Evolutionary conservation across 352 stramenopile genomes (phyloP).

Genomic region (Phytophthora citricola): DNA sequence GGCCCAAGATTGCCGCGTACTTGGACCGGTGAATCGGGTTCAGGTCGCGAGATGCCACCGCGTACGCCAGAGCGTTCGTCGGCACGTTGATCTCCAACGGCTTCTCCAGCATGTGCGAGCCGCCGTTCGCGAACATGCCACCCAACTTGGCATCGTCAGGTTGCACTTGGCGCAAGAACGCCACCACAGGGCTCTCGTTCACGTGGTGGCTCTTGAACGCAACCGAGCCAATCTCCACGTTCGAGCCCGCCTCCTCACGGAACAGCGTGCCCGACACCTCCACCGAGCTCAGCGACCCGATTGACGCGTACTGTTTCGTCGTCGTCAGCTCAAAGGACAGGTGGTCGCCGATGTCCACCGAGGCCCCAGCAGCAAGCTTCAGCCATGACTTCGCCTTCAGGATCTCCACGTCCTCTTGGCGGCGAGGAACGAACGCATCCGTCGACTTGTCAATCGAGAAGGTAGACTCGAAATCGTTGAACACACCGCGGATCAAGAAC

Average conservation of each 20-base stretch:
- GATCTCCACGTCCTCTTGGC: slow-evolving; percentile 57
- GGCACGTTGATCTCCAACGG: slow-evolving; percentile 77
- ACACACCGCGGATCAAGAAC: slow-evolving; percentile 87
- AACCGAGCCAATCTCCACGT: slow-evolving; percentile 40
- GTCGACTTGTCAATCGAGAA: slow-evolving; percentile 66
- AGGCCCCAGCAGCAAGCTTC: slow-evolving; percentile 31
- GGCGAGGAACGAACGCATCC: slow-evolving; percentile 48
- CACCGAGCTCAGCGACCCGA: slow-evolving; percentile 47
- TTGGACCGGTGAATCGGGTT: slow-evolving; percentile 89
- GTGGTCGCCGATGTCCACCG: slow-evolving; percentile 50
- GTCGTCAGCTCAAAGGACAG: slow-evolving; percentile 52
- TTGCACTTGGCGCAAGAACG: slow-evolving; percentile 41
- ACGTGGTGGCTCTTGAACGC: slow-evolving; percentile 45
- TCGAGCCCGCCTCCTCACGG: slow-evolving; percentile 45
- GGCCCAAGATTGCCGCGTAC: slow-evolving; percentile 76
- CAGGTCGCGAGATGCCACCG: slow-evolving; percentile 81
- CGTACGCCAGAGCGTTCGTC: slow-evolving; percentile 67
- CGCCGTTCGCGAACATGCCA: slow-evolving; percentile 55
- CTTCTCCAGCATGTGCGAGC: slow-evolving; percentile 72
- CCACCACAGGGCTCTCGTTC: slow-evolving; percentile 57
- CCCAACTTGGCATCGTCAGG: too few relatives aligned
- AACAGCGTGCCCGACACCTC: slow-evolving; percentile 58
- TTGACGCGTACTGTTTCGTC: slow-evolving; percentile 63
- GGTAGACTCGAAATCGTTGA: slow-evolving; percentile 76
- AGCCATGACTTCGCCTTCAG: slow-evolving; percentile 78